Base-by-base conservation (phyloP, 768 basidiomycete genomes). In the Nidula microcarpa region DNA sequence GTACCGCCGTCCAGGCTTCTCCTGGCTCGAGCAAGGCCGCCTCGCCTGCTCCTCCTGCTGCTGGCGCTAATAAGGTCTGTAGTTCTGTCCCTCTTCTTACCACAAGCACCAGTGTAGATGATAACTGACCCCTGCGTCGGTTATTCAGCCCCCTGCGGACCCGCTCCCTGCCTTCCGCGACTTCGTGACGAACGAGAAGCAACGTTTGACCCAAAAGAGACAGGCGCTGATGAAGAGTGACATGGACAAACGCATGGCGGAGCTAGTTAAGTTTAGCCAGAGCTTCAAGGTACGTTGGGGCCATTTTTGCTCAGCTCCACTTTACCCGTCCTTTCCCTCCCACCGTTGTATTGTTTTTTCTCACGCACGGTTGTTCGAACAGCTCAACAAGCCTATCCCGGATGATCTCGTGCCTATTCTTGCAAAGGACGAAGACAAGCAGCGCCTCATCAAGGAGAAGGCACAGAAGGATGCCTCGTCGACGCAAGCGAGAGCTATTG, bases 331-430 rank as follows among this genome's bases (percentile, higher is more conserved):
- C n/a, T n/a, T n/a, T n/a, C n/a, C n/a, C n/a, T n/a, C 43, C 17
- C 41, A 18, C 17, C 43, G 16, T 35, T 10, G 37, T 10, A 45
- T 45, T 23, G 18, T 9, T 45, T 17, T 41, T 39, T 23, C 9
- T 49, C 10, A 49, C 10, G 48, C 11, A 6, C 32, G 35, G 16
- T 33, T 33, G 23, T 23, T 45, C 51, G 23, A 35, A 7, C 59
- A 95, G 92, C 82, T 96, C 48, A 96, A 95, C 66, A 89, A 94
- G 66, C 93, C 92, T 14, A 94, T 98, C 57, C 95, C 96, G 11
- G 91, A 93, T 32, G 96, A 98, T 64, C 81, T 98, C 49, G 88
- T 98, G 14, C 81, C 89, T 3, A 94, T 98, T 63, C 74, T 98
- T 18, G 88, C 96, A 41, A 98, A 97, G 72, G 92, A 96, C 62